phyloP scores from a whole-genome alignment of 2,329 filamentous ascomycete species.

The Botrytis deweyae region DNA sequence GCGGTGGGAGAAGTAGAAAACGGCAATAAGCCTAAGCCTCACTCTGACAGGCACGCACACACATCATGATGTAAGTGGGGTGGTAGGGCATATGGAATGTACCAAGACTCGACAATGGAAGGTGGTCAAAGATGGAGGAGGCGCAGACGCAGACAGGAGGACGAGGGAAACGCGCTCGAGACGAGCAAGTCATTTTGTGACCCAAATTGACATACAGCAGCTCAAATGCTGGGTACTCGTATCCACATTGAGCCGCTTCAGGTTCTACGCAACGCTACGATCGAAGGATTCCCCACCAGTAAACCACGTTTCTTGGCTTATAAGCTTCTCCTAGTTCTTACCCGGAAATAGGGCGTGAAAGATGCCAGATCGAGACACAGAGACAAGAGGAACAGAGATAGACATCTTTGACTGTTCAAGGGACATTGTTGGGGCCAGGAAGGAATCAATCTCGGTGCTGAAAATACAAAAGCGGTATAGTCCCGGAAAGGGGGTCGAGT shows the following conservation, averaged over 20 bases:
- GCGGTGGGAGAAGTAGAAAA: neutral
- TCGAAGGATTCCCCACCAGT: slow-evolving; percentile 5
- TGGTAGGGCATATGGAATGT: neutral
- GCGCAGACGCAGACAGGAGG: neutral
- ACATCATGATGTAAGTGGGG: neutral
- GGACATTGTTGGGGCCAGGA: neutral
- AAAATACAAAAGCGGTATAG: neutral
- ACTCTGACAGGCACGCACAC: neutral
- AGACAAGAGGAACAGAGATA: too few relatives aligned
- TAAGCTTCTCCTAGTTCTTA: neutral
- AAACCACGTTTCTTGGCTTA: slow-evolving; percentile 9
- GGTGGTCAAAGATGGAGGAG: neutral
- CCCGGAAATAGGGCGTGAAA: neutral
- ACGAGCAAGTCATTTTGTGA: neutral
- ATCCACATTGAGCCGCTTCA: neutral
- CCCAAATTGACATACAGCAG: neutral
- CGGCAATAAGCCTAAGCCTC: neutral
- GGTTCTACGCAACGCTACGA: neutral
- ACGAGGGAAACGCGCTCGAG: neutral
- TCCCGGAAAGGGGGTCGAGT: neutral
- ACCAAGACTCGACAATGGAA: neutral
- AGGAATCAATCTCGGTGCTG: neutral
- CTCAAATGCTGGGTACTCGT: neutral
- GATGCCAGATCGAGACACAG: too few relatives aligned
- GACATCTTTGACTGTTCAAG: too few relatives aligned